A percentile compares a stretch with the other conserved stretches of the same genome.
Evolutionary conservation across 2,329 filamentous ascomycete genomes (phyloP).

Genomic region (Stagonosporopsis cucurbitacearum): DNA sequence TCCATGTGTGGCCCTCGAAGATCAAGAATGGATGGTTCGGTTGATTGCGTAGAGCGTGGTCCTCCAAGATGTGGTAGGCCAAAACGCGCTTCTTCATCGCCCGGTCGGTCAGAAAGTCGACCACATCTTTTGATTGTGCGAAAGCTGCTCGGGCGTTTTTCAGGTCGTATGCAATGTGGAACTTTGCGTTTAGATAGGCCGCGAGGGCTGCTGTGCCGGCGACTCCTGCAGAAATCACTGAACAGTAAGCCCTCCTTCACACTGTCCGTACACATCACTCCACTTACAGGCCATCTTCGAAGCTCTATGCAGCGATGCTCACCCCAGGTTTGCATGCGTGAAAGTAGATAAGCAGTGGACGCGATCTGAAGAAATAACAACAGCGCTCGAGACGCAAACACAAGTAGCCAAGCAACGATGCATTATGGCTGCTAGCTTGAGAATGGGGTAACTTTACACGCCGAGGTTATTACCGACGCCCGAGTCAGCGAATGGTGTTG

Average conservation of each 20-base stretch:
- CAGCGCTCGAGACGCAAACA: not conserved
- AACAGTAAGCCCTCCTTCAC: not conserved
- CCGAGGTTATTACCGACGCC: slow-evolving; percentile 13
- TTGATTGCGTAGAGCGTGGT: slow-evolving; percentile 47
- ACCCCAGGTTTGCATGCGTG: not conserved
- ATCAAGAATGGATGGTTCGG: slow-evolving; percentile 44
- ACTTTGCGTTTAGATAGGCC: slow-evolving; percentile 48
- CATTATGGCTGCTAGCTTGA: not conserved
- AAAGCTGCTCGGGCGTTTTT: slow-evolving; percentile 26
- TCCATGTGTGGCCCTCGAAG: slow-evolving; percentile 46
- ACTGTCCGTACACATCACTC: not conserved
- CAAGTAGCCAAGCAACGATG: not conserved
- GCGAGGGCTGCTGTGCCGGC: slow-evolving; percentile 38
- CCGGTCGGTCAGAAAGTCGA: slow-evolving; percentile 29
- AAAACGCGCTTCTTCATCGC: slow-evolving; percentile 31
- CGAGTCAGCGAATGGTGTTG: slow-evolving; percentile 20
- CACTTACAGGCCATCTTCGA: slow-evolving; percentile 10
- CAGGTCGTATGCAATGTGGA: slow-evolving; percentile 40
- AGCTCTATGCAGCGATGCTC: not conserved
- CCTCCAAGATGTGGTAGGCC: slow-evolving; percentile 42
- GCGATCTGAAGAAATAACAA: not conserved
- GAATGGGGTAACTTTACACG: slow-evolving; percentile 7
- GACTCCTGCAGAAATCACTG: slow-evolving; percentile 27
- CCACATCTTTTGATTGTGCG: slow-evolving; percentile 19
- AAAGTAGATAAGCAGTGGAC: not conserved